Percentiles rank a stretch among this genome's conserved stretches.
These are phyloP conservation scores for Scedosporium apiospermum DNA, from an alignment of 2,329 filamentous ascomycete species.

Conservation along the genomic window DNA sequence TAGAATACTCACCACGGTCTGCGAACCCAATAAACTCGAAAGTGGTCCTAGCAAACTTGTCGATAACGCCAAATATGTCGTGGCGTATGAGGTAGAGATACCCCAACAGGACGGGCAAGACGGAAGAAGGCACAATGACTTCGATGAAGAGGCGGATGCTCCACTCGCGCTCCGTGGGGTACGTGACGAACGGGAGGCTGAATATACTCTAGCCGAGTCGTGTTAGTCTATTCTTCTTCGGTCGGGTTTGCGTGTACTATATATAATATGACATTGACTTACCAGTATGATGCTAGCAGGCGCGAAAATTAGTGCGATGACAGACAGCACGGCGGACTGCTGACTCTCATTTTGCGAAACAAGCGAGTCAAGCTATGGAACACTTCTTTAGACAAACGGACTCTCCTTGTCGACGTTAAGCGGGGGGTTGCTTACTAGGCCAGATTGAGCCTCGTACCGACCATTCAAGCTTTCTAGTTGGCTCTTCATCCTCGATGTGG, in stretches of 20 bases:
- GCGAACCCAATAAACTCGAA: neutral
- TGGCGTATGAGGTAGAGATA: neutral
- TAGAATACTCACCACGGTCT: neutral
- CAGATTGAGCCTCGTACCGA: neutral
- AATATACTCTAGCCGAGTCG: neutral
- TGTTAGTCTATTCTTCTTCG: neutral
- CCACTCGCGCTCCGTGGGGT: neutral
- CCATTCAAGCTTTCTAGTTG: neutral
- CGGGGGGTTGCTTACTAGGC: neutral
- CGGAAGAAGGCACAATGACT: neutral
- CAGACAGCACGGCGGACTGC: neutral
- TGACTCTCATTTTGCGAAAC: neutral
- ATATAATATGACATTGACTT: neutral
- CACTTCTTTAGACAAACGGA: neutral
- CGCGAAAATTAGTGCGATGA: neutral
- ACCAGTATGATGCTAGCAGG: neutral
- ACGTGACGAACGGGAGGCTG: neutral
- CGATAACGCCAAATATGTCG: neutral
- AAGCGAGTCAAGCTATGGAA: neutral
- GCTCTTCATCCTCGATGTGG: neutral
- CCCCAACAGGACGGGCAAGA: neutral
- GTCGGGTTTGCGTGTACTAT: neutral
- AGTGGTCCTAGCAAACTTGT: neutral
- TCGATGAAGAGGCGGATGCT: neutral
- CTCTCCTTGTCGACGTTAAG: neutral